Evolutionary conservation across 1,284 basidiomycete species (phyloP).

Genomic region (Calocybe gambosa): DNA sequence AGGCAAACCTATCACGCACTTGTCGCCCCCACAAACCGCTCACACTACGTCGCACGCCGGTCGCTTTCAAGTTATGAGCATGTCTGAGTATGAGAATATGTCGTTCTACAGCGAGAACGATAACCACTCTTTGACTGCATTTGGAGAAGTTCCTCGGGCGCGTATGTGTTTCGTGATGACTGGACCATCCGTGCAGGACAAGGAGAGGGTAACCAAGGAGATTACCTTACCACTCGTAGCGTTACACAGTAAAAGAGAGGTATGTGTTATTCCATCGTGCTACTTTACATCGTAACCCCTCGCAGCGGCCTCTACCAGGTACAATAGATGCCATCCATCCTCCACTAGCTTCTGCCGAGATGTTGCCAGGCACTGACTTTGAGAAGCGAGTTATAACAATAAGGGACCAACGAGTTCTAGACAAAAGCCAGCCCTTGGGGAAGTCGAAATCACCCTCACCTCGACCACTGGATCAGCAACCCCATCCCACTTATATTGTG

Average conservation of each 20-base stretch:
- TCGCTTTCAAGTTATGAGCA: too few species aligned
- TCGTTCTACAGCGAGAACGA: conserved; percentile 18
- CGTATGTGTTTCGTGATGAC: conserved; percentile 24
- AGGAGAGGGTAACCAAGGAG: not conserved
- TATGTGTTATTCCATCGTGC: too few species aligned
- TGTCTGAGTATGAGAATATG: not conserved
- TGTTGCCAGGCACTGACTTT: conserved; percentile 14
- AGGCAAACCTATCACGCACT: too few species aligned
- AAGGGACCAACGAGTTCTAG: conserved; percentile 10
- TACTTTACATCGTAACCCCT: not conserved
- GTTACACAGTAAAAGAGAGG: not conserved
- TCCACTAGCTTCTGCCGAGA: conserved; percentile 15
- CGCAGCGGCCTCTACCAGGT: conserved; percentile 17
- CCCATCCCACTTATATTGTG: conserved; percentile 11
- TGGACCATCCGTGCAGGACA: conserved; percentile 17
- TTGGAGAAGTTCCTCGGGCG: conserved; percentile 29
- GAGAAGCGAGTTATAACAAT: conserved; percentile 13
- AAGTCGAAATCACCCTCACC: conserved; percentile 1
- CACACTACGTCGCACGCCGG: too few species aligned
- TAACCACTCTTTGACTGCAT: conserved; percentile 23
- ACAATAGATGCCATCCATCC: conserved; percentile 20
- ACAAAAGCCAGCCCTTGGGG: not conserved
- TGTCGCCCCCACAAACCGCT: too few species aligned
- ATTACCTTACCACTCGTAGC: conserved; percentile 3
- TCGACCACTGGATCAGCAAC: conserved; percentile 2